Conservation (phyloP, 306 rosid genomes). For the Psophocarpus tetragonolobus region DNA sequence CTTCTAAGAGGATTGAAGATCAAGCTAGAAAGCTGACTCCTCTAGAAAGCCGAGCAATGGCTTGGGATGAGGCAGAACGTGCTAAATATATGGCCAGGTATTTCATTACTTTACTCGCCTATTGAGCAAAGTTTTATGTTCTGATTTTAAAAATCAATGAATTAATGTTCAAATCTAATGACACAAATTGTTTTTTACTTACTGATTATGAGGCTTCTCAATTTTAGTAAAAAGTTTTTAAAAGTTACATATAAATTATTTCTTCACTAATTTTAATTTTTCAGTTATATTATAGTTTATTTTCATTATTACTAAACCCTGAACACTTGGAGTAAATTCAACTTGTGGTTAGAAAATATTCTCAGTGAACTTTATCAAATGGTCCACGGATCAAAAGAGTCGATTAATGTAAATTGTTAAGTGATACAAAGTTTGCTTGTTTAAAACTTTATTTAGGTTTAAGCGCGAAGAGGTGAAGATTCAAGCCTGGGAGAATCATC, state of each 20-base stretch:
- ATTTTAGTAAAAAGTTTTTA: neutral
- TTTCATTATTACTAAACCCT: neutral
- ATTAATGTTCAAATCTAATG: neutral
- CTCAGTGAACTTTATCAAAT: neutral
- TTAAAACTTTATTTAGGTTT: constrained; percentile 53
- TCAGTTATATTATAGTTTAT: neutral
- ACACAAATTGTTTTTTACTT: neutral
- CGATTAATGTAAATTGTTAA: neutral
- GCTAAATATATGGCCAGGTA: constrained; percentile 93
- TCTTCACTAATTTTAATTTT: neutral
- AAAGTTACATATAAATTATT: neutral
- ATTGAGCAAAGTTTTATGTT: neutral
- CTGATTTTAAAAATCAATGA: neutral
- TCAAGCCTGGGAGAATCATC: constrained; percentile 96
- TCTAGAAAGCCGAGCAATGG: constrained; percentile 78
- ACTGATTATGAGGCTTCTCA: neutral
- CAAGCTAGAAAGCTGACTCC: constrained; percentile 53
- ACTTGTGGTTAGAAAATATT: constrained; percentile 9
- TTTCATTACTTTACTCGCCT: neutral
- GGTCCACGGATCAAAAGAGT: constrained; percentile 5
- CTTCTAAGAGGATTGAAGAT: constrained; percentile 52
- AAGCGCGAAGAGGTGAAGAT: constrained; percentile 95
- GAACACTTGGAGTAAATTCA: neutral
- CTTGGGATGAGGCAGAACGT: constrained; percentile 98
- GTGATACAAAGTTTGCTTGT: neutral